phyloP scores from a whole-genome alignment of 768 basidiomycete species.

The Rhizopogon rudus region DNA sequence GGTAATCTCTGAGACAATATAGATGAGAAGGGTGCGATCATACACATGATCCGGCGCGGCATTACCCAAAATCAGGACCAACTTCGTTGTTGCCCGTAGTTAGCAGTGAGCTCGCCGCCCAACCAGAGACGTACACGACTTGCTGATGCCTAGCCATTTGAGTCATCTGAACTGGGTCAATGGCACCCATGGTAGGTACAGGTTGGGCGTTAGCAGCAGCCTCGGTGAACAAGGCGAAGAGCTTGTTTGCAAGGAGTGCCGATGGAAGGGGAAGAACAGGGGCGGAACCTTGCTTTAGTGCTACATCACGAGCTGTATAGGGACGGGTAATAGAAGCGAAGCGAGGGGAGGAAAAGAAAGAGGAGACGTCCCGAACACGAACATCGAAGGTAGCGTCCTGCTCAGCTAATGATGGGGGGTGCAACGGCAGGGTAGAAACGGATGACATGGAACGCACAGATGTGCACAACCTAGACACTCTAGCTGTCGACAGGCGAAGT shows the following conservation, averaged over 20 bases:
- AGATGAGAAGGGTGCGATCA: background rate
- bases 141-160: constrained; percentile 89
- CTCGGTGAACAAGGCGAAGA: constrained; percentile 62
- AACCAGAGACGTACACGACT: constrained; percentile 88
- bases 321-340: constrained; percentile 72
- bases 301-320: constrained; percentile 76
- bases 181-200: constrained; percentile 88
- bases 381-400: constrained; percentile 57
- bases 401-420: constrained; percentile 50
- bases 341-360: constrained; percentile 74
- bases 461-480: constrained; percentile 19
- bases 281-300: constrained; percentile 84
- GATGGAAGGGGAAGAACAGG: constrained; percentile 74
- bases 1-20: constrained; percentile 65
- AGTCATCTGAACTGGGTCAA: constrained; percentile 93
- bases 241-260: constrained; percentile 79
- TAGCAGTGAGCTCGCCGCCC: constrained; percentile 82
- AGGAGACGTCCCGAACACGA: constrained; percentile 57
- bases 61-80: constrained; percentile 82
- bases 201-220: constrained; percentile 62
- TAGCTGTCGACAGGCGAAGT: constrained; percentile 22
- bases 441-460: constrained; percentile 38
- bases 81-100: constrained; percentile 91
- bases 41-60: constrained; percentile 4
- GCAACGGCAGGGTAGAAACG: constrained; percentile 43